phyloP scores from a whole-genome alignment of 2,329 filamentous ascomycete genomes.

The Didymellaceae sp. region DNA sequence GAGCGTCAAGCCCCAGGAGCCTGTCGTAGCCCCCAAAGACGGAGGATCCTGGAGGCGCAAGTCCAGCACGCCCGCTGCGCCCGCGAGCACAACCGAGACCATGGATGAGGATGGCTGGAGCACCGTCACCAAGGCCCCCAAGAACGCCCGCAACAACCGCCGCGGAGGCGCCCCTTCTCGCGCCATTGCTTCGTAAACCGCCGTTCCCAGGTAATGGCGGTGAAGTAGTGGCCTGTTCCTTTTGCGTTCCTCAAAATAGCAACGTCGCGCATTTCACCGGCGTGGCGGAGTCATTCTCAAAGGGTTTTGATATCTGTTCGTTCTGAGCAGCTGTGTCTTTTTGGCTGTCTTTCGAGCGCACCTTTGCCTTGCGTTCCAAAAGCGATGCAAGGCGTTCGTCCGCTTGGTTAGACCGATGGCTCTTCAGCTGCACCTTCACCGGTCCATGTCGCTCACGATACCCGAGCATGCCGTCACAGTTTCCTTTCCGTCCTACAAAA shows the following conservation, averaged over 20 bases:
- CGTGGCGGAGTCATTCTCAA: slow-evolving; percentile 33
- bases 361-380: slow-evolving; percentile 19
- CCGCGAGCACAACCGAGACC: slow-evolving; percentile 52
- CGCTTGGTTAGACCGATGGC: slow-evolving; percentile 25
- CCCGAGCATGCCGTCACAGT: slow-evolving; percentile 29
- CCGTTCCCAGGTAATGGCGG: background rate
- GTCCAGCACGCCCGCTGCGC: slow-evolving; percentile 37
- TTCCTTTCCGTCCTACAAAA: slow-evolving; percentile 40
- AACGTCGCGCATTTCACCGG: slow-evolving; percentile 35
- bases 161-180: slow-evolving; percentile 50
- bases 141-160: slow-evolving; percentile 47
- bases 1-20: slow-evolving; percentile 62
- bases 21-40: slow-evolving; percentile 53
- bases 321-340: slow-evolving; percentile 30
- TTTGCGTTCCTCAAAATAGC: slow-evolving; percentile 34
- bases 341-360: slow-evolving; percentile 24
- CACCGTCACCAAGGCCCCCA: slow-evolving; percentile 57
- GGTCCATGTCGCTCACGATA: slow-evolving; percentile 25
- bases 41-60: slow-evolving; percentile 51
- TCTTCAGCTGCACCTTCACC: slow-evolving; percentile 27
- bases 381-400: slow-evolving; percentile 25
- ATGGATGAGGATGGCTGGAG: slow-evolving; percentile 62
- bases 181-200: slow-evolving; percentile 55
- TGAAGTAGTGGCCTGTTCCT: slow-evolving; percentile 15
- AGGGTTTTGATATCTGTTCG: slow-evolving; percentile 31